Evolutionary conservation across 345 rosid species (phyloP), one percentile per base, ranked within the genome.

Genomic region (Acer saccharum): DNA sequence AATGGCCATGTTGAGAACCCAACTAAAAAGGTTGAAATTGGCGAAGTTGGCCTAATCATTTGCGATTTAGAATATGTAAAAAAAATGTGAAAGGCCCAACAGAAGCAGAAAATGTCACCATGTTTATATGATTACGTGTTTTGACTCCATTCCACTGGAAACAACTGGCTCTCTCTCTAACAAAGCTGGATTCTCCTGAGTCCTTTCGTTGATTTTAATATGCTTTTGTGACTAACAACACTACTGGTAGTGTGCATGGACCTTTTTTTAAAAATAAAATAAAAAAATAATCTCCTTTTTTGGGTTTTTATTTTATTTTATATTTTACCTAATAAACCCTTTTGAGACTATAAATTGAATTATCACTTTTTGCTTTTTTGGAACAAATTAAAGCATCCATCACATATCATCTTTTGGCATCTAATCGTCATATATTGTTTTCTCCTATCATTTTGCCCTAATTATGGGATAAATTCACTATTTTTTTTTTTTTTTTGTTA

Each of bases 31-130:
- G 64, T 60, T 74, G 14, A 29, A 13, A 23, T 43, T 2, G 29
- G 50, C 11, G n/a, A 74, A 63, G 77, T 46, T 74, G 77, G 77
- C 61, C 55, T 54, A 54, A 75, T 66, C 65, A 75, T 75, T 75
- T 66, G 64, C n/a, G 21, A 21, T 54, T 20, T 54, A 32, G 6
- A 65, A 18, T 54, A 8, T 35, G 11, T 35, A 9, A 9, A 60
- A 25, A 65, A 18, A 14, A 8, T 35, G 11, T 61, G 29, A 73
- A 25, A 44, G 16, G 23, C 32, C 3, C 62, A 50, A 17, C 32
- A 1, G 44, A 50, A 52, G 73, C 35, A 39, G 20, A 63, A 69
- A 61, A 20, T 20, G 57, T 41, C 55, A 12, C 55, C 32, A 29
- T 52, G n/a, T 0, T 17, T 10, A 48, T 65, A 50, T 32, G 62